A percentile compares a stretch with the other conserved stretches of the same genome.
These are phyloP conservation scores for Pichia membranifaciens DNA, from an alignment of 805 yeast genomes.

Conservation along the genomic window DNA sequence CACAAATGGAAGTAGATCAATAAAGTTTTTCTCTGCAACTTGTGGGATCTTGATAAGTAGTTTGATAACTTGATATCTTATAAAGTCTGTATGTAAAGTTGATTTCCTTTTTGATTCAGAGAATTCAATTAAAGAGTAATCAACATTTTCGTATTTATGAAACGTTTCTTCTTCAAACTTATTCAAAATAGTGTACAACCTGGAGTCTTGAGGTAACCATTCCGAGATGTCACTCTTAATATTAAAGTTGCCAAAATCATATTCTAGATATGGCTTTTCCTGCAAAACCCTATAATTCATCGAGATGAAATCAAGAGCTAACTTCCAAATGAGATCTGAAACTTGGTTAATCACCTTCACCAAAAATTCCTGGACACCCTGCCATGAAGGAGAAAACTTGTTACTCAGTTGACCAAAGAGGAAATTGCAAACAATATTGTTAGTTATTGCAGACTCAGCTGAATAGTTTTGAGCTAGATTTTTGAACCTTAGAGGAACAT, in stretches of 20 bases:
- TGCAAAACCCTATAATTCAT: conserved; percentile 16
- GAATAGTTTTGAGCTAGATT: conserved; percentile 43
- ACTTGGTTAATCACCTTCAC: conserved; percentile 40
- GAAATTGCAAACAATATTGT: conserved; percentile 39
- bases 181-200: conserved; percentile 39
- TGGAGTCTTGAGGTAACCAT: conserved; percentile 43
- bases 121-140: conserved; percentile 34
- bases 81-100: conserved; percentile 35
- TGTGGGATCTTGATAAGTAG: conserved; percentile 54
- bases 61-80: conserved; percentile 53
- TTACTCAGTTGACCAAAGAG: conserved; percentile 67
- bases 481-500: conserved; percentile 64
- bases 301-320: conserved; percentile 35
- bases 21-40: conserved; percentile 61
- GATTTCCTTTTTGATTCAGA: conserved; percentile 35
- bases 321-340: conserved; percentile 49
- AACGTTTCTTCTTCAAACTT: conserved; percentile 23
- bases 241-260: conserved; percentile 12
- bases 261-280: conserved; percentile 18
- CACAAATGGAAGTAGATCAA: conserved; percentile 53
- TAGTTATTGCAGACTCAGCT: conserved; percentile 22
- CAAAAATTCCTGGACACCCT: conserved; percentile 59
- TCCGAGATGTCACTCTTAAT: conserved; percentile 13
- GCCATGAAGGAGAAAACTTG: conserved; percentile 82
- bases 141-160: conserved; percentile 30